A percentile compares a stretch with the other conserved stretches of the same genome.
Conservation (phyloP, 2,329 filamentous ascomycete species). For the Trichocomaceae sp. region DNA sequence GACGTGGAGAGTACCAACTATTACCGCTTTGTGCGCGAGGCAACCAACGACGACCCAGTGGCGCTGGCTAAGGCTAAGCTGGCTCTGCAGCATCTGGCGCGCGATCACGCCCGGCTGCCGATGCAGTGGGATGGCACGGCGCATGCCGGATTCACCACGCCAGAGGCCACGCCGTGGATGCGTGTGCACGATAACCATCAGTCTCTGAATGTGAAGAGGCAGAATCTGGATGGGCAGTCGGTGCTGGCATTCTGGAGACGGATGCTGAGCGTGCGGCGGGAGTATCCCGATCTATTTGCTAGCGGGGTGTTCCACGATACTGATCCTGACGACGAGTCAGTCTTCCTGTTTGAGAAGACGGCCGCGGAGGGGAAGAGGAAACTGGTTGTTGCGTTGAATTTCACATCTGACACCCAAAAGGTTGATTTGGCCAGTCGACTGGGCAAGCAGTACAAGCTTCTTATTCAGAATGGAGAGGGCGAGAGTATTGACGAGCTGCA, state of each 20-base stretch:
- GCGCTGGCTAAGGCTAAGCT: conserved; percentile 42
- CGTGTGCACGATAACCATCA: conserved; percentile 53
- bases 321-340: conserved; percentile 42
- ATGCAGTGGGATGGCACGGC: conserved; percentile 57
- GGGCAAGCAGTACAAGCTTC: conserved; percentile 14
- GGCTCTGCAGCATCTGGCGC: conserved; percentile 51
- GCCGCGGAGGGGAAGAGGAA: conserved; percentile 15
- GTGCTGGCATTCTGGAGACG: conserved; percentile 36
- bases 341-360: conserved; percentile 44
- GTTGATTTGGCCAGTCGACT: too few species aligned
- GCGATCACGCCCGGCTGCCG: conserved; percentile 62
- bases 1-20: conserved; percentile 44
- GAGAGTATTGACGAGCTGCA: conserved; percentile 20
- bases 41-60: conserved; percentile 28
- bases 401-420: conserved; percentile 31
- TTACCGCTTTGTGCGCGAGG: conserved; percentile 32
- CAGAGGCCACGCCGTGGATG: conserved; percentile 48
- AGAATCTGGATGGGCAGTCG: conserved; percentile 29
- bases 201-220: conserved; percentile 50
- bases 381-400: conserved; percentile 43
- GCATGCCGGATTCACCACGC: conserved; percentile 56
- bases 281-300: conserved; percentile 55
- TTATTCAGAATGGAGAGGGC: conserved; percentile 19
- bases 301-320: conserved; percentile 53
- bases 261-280: conserved; percentile 41